Base-by-base conservation (phyloP, 805 yeast species). In the Ogataea allantospora region DNA sequence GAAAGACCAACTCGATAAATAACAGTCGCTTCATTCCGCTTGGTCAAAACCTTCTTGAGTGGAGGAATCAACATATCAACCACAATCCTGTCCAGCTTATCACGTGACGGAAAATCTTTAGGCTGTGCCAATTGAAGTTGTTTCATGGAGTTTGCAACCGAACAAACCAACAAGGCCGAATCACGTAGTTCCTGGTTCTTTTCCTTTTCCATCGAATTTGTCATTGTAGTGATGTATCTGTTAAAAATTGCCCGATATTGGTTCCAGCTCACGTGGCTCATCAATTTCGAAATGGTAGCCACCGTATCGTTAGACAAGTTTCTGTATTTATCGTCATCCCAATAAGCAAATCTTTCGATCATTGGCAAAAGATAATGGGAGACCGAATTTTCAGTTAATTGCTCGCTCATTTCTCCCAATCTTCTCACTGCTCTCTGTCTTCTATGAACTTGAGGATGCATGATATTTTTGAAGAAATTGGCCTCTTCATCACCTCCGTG, bases 331-430 rank as follows among this genome's bases (percentile, higher is more conserved):
- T 81, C 87, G 24, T 73, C 78, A 2, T 67, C 60, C 43, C 77
- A 70, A 42, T 70, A 71, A 2, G 84, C 88, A 61, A 80, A 88
- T 44, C 77, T 80, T 64, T 93, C 98, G 43, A 89, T 70, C 46
- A 89, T 75, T 4, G 99, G 98, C 39, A 93, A 63, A 28, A 93
- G 53, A 56, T 83, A 88, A 53, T 86, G 93, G 0, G 95, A 73
- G 37, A 91, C 76, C 48, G 78, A 80, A 24, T 66, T 63, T 17
- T 75, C 75, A 0, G 75, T 60, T 6, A 89, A 59, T 14, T 58
- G 41, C 5, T 77, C 73, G 28, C 70, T 51, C 7, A 46, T 25
- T 5, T 69, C 78, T 8, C 72, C 71, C 19, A 89, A 62, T 42
- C 84, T 72, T 51, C 78, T 73, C 15, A 91, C 70, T 0, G 98